Percentiles rank a stretch among this genome's conserved stretches.
Conservation (phyloP, 345 rosid species). For the Cochlearia excelsa region DNA sequence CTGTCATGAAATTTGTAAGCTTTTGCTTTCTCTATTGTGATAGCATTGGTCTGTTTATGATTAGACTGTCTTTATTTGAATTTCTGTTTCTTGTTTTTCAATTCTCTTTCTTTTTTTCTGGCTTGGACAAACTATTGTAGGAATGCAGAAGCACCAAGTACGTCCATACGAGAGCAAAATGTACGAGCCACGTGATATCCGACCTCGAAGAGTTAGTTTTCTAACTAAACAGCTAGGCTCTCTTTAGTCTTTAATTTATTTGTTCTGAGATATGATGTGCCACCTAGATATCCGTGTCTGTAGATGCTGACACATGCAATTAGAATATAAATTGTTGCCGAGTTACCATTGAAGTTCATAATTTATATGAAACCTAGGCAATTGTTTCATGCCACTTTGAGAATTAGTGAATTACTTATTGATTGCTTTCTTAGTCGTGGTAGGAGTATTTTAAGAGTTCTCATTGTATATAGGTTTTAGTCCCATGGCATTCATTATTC, state of each 20-base stretch:
- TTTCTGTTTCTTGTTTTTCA: not conserved
- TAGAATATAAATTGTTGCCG: not conserved
- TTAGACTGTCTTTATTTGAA: too few relatives aligned
- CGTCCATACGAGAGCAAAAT: slow-evolving; percentile 61
- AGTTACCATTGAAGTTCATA: too few relatives aligned
- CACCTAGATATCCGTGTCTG: not conserved
- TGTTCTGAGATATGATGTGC: not conserved
- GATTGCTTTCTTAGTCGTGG: too few relatives aligned
- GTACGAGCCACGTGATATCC: slow-evolving; percentile 52
- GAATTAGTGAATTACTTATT: too few relatives aligned
- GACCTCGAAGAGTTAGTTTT: slow-evolving; percentile 65
- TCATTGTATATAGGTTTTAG: slow-evolving; percentile 1
- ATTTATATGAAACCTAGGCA: too few relatives aligned
- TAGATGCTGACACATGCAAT: not conserved
- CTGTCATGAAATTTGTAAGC: too few relatives aligned
- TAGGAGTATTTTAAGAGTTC: too few relatives aligned
- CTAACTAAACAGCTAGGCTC: slow-evolving; percentile 30
- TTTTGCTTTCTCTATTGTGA: too few relatives aligned
- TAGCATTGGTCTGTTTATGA: too few relatives aligned
- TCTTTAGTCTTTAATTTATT: slow-evolving; percentile 11
- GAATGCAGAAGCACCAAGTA: slow-evolving; percentile 47
- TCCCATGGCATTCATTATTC: not conserved
- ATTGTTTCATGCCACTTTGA: too few relatives aligned
- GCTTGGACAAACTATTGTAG: slow-evolving; percentile 40
- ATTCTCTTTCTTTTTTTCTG: slow-evolving; percentile 11